These are phyloP conservation scores for Penicillium mononematosum DNA, from an alignment of 495 filamentous ascomycete species.

Conservation along the genomic window DNA sequence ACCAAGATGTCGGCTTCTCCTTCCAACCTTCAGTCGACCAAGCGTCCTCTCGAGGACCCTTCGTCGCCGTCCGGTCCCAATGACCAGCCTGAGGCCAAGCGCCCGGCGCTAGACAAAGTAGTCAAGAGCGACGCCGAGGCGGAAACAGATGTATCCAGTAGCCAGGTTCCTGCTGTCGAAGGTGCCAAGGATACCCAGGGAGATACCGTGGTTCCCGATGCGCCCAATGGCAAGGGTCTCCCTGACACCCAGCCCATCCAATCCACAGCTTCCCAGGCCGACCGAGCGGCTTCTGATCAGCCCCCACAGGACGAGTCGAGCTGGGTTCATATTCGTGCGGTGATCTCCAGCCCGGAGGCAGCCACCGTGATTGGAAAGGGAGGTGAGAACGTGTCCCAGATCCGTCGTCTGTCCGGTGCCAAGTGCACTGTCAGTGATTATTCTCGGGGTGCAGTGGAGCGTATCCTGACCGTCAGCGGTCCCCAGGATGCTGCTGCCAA, in stretches of 20 bases:
- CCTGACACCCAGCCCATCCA: slow-evolving; percentile 62
- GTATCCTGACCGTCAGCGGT: slow-evolving; percentile 95
- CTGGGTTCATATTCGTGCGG: slow-evolving; percentile 95
- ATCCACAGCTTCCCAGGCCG: slow-evolving; percentile 59
- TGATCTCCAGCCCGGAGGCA: slow-evolving; percentile 94
- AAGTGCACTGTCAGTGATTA: slow-evolving; percentile 99
- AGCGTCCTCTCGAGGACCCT: slow-evolving; percentile 94
- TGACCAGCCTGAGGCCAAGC: slow-evolving; percentile 96
- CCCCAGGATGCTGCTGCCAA: slow-evolving; percentile 95
- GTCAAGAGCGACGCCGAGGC: slow-evolving; percentile 56
- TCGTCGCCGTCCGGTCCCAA: slow-evolving; percentile 87
- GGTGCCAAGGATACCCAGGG: slow-evolving; percentile 52
- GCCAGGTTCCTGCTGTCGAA: slow-evolving; percentile 33
- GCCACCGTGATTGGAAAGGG: slow-evolving; percentile 98
- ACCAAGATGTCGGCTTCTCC: slow-evolving; percentile 62
- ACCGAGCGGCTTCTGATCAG: slow-evolving; percentile 49
- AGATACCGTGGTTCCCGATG: slow-evolving; percentile 75
- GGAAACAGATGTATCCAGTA: slow-evolving; percentile 56
- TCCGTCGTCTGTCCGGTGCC: slow-evolving; percentile 84
- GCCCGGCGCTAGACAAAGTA: slow-evolving; percentile 91
- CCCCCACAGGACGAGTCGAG: slow-evolving; percentile 78
- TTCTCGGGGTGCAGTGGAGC: slow-evolving; percentile 90
- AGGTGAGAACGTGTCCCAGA: slow-evolving; percentile 95
- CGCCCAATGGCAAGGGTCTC: slow-evolving; percentile 52
- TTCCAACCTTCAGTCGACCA: slow-evolving; percentile 64